Evolutionary conservation across 2,329 filamentous ascomycete species (phyloP).

Genomic region (Alternaria sp.): DNA sequence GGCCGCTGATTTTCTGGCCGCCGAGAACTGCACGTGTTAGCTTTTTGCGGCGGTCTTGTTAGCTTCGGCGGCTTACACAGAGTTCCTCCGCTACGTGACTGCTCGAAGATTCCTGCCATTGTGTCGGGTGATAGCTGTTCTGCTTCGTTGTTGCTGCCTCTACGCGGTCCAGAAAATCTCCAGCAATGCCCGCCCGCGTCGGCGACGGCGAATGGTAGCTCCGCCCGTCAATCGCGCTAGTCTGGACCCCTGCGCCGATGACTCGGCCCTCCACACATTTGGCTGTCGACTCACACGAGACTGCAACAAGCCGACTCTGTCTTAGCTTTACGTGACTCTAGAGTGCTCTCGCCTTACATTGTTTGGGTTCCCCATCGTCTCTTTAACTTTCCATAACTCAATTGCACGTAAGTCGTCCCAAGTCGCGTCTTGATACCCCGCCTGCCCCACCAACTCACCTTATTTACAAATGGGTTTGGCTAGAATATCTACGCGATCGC

Average conservation of each 20-base stretch:
- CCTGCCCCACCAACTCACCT: constrained; percentile 37
- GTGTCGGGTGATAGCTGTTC: constrained; percentile 41
- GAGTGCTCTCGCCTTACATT: constrained; percentile 10
- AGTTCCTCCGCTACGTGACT: constrained; percentile 88
- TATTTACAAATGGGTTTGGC: not conserved
- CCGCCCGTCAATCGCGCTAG: constrained; percentile 25
- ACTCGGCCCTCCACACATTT: constrained; percentile 41
- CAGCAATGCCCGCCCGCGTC: constrained; percentile 21
- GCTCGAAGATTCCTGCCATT: constrained; percentile 97
- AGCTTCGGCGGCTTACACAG: constrained; percentile 67
- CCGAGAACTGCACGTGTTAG: constrained; percentile 72
- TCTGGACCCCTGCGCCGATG: constrained; percentile 28
- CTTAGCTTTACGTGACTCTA: constrained; percentile 6
- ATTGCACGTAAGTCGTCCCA: constrained; percentile 6
- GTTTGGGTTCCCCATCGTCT: too few species aligned
- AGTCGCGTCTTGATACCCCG: constrained; percentile 30
- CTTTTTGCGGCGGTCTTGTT: not conserved
- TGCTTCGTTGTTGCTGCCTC: constrained; percentile 37
- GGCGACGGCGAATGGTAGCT: constrained; percentile 28
- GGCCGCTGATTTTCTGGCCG: constrained; percentile 94
- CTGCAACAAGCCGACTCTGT: constrained; percentile 25
- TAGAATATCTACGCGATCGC: not conserved
- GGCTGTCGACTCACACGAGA: constrained; percentile 30
- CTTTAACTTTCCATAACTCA: not conserved
- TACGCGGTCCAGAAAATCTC: constrained; percentile 39